phyloP scores from a whole-genome alignment of 306 rosid species.

The Trifolium fragiferum region DNA sequence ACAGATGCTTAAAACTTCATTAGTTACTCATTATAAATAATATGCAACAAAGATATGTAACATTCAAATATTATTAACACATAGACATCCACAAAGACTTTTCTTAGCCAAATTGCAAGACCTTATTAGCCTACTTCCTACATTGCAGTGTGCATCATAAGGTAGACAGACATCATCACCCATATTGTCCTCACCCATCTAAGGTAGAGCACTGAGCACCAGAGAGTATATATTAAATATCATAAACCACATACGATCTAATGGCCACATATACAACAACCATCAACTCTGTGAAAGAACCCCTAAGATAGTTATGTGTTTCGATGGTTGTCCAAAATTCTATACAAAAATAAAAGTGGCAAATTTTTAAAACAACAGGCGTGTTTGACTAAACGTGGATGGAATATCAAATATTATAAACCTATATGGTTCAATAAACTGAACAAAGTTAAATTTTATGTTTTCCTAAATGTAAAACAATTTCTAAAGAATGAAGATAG shows the following conservation, averaged over 20 bases:
- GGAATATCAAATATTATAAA: constrained; percentile 22
- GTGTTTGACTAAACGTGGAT: constrained; percentile 29
- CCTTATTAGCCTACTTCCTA: constrained; percentile 19
- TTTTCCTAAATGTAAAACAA: constrained; percentile 24
- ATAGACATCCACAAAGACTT: background rate
- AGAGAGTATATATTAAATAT: constrained; percentile 6
- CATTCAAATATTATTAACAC: background rate
- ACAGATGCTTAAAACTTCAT: background rate
- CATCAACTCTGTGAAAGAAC: constrained; percentile 15
- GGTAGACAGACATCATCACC: background rate
- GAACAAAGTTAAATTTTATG: constrained; percentile 8
- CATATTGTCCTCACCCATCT: constrained; percentile 1
- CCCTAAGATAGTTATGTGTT: background rate
- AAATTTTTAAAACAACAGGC: constrained; percentile 24
- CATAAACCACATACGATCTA: constrained; percentile 12
- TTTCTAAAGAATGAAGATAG: constrained; percentile 6
- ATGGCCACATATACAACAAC: constrained; percentile 2
- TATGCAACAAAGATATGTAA: background rate
- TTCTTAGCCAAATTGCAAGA: constrained; percentile 19
- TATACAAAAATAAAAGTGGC: constrained; percentile 6
- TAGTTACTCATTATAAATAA: background rate
- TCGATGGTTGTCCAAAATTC: constrained; percentile 15
- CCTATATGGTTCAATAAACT: background rate
- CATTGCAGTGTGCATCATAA: constrained; percentile 9
- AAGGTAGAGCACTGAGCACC: constrained; percentile 24